Conservation (phyloP, 805 yeast genomes). For the Hanseniaspora clermontiae region DNA sequence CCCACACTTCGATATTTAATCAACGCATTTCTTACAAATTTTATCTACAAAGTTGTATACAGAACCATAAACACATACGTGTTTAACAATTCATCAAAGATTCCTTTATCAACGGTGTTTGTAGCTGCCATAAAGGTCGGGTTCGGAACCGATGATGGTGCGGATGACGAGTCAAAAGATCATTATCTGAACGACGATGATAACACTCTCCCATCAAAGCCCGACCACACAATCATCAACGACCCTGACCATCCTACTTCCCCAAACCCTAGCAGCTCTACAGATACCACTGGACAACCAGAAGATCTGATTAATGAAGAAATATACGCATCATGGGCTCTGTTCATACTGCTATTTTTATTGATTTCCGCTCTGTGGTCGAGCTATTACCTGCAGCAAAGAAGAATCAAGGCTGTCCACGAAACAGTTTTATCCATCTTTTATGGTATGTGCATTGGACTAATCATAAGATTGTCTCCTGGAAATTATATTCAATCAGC, state of each 20-base stretch:
- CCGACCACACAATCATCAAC: neutral
- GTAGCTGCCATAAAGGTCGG: constrained; percentile 11
- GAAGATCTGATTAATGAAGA: constrained; percentile 82
- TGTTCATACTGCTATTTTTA: constrained; percentile 69
- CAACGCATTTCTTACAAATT: neutral
- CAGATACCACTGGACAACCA: constrained; percentile 26
- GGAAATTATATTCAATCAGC: constrained; percentile 97
- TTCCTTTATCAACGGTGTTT: neutral
- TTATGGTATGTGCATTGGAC: constrained; percentile 92
- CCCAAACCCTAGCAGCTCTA: constrained; percentile 14
- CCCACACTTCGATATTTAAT: constrained; percentile 3
- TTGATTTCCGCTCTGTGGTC: constrained; percentile 89
- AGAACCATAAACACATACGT: constrained; percentile 1
- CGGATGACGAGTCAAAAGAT: constrained; percentile 8
- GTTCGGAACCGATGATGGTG: constrained; percentile 8
- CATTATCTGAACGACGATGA: neutral
- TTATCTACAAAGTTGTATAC: constrained; percentile 2
- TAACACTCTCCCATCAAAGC: neutral
- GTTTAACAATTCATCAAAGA: neutral
- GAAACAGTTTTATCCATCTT: constrained; percentile 93
- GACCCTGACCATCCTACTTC: neutral
- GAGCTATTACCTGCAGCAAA: constrained; percentile 79
- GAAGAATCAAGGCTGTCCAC: constrained; percentile 87
- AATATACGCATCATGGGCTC: constrained; percentile 94
- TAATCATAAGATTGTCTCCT: constrained; percentile 78